Percentiles rank a stretch among this genome's conserved stretches.
Conservation (phyloP, 116 monocot species). For the Phalaenopsis hybrid region DNA sequence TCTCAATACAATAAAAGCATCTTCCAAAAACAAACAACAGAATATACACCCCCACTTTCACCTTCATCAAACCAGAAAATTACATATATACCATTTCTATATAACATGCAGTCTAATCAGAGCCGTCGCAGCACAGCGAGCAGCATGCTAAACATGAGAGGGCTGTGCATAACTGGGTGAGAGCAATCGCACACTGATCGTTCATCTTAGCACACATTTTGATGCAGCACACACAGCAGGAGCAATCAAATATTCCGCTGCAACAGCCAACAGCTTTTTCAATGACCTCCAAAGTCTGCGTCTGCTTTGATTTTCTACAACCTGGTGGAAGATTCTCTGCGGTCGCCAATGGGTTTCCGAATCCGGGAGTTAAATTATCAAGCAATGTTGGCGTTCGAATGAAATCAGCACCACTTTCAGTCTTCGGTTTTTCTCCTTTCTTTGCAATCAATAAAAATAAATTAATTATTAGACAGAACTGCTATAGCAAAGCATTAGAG, state of each 20-base stretch:
- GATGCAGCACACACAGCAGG: slow-evolving; percentile 76
- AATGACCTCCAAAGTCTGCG: slow-evolving; percentile 26
- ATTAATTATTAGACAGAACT: no score
- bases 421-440: slow-evolving; percentile 30
- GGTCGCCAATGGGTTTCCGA: slow-evolving; percentile 67
- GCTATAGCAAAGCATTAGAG: no score
- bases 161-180: slow-evolving; percentile 51
- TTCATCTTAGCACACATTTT: slow-evolving; percentile 44
- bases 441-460: slow-evolving; percentile 4
- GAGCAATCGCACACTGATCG: slow-evolving; percentile 38
- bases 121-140: slow-evolving; percentile 29
- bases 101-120: slow-evolving; percentile 11
- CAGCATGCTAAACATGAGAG: slow-evolving; percentile 78
- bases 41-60: background rate
- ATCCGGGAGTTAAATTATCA: slow-evolving; percentile 33
- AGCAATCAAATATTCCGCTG: slow-evolving; percentile 36
- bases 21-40: background rate
- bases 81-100: background rate
- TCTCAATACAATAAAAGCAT: no score
- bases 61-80: background rate
- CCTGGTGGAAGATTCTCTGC: slow-evolving; percentile 53
- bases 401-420: slow-evolving; percentile 10
- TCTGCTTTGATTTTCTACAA: slow-evolving; percentile 28
- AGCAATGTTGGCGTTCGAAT: slow-evolving; percentile 10
- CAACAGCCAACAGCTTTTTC: slow-evolving; percentile 61